Evolutionary conservation across 805 yeast genomes (phyloP).

Genomic region (Yarrowia sp.): DNA sequence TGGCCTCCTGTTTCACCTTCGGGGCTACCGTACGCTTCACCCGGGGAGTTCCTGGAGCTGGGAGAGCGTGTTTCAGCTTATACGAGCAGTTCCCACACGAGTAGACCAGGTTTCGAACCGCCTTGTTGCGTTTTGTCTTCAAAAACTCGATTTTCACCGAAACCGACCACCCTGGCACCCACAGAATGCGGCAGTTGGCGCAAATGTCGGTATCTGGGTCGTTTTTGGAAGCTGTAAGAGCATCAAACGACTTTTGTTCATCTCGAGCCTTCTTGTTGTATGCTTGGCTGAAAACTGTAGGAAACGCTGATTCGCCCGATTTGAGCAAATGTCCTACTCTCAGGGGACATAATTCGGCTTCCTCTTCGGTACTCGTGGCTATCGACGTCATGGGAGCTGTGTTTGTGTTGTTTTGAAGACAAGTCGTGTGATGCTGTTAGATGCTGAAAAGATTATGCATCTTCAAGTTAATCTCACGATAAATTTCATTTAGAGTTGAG

Average conservation of each 20-base stretch:
- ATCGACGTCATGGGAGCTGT: not conserved
- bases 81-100: slow-evolving; percentile 7
- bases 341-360: slow-evolving; percentile 6
- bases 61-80: not conserved
- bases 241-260: slow-evolving; percentile 14
- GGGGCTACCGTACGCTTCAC: not conserved
- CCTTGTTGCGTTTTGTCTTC: slow-evolving; percentile 6
- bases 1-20: not conserved
- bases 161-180: slow-evolving; percentile 33
- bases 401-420: not conserved
- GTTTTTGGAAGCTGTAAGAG: not conserved
- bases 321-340: slow-evolving; percentile 16
- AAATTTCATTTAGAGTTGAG: slow-evolving; percentile 1
- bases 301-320: slow-evolving; percentile 1
- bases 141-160: slow-evolving; percentile 11
- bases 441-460: no score
- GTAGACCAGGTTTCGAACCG: slow-evolving; percentile 11
- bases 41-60: slow-evolving; percentile 4
- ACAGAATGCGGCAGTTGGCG: slow-evolving; percentile 19
- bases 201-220: slow-evolving; percentile 23
- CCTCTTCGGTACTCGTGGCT: not conserved
- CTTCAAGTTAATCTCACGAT: not conserved
- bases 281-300: slow-evolving; percentile 3
- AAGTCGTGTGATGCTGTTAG: not conserved
- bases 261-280: slow-evolving; percentile 25